Conservation (phyloP, 1,284 basidiomycete genomes). For the Neotropicomus parvogracilis region DNA sequence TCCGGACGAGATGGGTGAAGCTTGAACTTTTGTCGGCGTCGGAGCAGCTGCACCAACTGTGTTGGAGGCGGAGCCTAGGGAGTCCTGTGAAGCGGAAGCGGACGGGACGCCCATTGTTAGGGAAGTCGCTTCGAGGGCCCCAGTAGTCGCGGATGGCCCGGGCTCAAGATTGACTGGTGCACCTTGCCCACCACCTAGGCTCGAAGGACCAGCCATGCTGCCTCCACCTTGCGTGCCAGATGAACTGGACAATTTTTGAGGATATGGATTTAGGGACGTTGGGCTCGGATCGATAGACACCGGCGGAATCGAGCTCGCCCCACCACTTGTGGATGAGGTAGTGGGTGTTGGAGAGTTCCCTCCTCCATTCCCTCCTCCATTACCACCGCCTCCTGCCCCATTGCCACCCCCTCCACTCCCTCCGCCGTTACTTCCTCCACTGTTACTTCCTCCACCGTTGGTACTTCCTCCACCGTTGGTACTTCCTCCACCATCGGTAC, state of each 20-base stretch:
- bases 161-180: not conserved
- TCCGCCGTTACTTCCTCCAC: too few relatives aligned
- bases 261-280: not conserved
- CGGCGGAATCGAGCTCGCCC: not conserved
- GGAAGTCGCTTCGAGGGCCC: not conserved
- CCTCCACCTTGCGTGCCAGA: not conserved
- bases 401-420: constrained; percentile 1
- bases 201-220: not conserved
- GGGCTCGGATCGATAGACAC: not conserved
- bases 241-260: not conserved
- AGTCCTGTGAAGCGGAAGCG: constrained; percentile 5
- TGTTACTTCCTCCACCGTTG: not conserved
- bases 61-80: constrained; percentile 1
- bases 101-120: not conserved
- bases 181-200: not conserved
- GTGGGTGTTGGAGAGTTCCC: constrained; percentile 6
- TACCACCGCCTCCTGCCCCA: not conserved
- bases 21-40: constrained; percentile 5
- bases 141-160: not conserved
- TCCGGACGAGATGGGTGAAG: constrained; percentile 7
- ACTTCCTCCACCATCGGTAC: not conserved
- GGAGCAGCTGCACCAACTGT: not conserved
- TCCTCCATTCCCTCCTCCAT: not conserved
- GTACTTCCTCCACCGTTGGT: not conserved
- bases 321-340: not conserved